Evolutionary conservation across 2,329 filamentous ascomycete species (phyloP), one percentile per base, ranked within the genome.

Genomic region (Chrysoporthe cubensis): DNA sequence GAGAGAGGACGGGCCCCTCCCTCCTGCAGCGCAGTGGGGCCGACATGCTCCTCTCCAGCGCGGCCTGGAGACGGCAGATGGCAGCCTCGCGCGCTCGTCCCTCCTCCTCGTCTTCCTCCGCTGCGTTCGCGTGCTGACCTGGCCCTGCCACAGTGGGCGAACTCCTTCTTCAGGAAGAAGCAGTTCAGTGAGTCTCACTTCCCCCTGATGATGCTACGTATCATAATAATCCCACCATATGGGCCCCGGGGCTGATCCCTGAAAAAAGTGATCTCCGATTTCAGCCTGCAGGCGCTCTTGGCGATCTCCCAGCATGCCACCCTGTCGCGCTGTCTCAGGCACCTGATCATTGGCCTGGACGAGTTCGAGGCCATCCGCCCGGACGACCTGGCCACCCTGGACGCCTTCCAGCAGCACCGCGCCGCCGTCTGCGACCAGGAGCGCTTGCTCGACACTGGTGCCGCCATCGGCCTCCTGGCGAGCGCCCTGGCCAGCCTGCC

Each of bases 121-220:
- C 3, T 3, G 56, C 16, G 26, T 40, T 21, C 50, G 16, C 26
- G 13, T 54, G 50, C 50, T 54, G 13, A 54, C 21, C 16, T 54
- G 26, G 32, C 13, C 13, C 21, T 18, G 26, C 14, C 21, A 21
- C 9, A 80, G 44, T 91, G 91, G 71, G 80, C 84, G 40, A 79
- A 79, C 34, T 88, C 90, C 70, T 91, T 89, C 80, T 91, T 92
- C 77, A 81, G 79, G 62, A 88, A 87, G 75, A 87, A 85, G 72
- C 88, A 91, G 73, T 91, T 81, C 71, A 90, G 88, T 70, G 58
- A 46, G 68, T 26, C 26, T 26, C 26, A 26, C 21, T 21, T 21
- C 21, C 26, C 26, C 26, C 26, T 26, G 26, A 26, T 26, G 26
- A 26, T 26, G 26, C 26, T 26, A 26, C 26, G 26, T 26, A 26